Conservation (phyloP, 257 asterid genomes). For the Przewalskia tangutica region DNA sequence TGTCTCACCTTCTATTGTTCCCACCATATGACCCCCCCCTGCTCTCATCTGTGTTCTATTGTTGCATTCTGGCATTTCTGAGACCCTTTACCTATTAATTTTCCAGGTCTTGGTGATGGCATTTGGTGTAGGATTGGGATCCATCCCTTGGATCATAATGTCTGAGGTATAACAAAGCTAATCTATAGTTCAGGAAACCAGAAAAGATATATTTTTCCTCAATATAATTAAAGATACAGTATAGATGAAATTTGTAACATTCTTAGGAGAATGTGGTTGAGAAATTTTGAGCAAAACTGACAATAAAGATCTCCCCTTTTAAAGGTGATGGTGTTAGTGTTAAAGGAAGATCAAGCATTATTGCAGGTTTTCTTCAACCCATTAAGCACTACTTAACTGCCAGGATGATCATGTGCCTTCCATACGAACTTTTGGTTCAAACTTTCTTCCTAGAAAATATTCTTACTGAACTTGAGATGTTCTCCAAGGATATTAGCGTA, state of each 20-base stretch:
- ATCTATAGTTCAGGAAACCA: not conserved
- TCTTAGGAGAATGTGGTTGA: not conserved
- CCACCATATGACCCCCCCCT: not conserved
- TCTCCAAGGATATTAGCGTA: not conserved
- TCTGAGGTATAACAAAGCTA: slow-evolving; percentile 53
- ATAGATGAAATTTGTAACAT: not conserved
- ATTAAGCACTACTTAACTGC: not conserved
- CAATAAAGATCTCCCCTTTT: not conserved
- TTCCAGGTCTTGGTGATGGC: slow-evolving; percentile 63
- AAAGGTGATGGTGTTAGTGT: not conserved
- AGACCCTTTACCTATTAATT: slow-evolving; percentile 7
- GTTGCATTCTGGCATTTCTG: not conserved
- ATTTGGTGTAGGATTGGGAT: slow-evolving; percentile 76
- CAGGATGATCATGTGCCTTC: not conserved
- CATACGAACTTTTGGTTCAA: not conserved
- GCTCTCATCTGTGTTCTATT: not conserved
- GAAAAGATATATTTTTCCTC: not conserved
- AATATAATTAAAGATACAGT: not conserved
- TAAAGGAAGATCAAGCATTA: not conserved
- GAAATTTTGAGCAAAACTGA: not conserved
- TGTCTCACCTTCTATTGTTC: not conserved
- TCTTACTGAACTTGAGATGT: not conserved
- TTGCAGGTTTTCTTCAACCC: not conserved
- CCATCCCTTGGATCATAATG: slow-evolving; percentile 87
- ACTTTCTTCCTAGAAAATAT: not conserved